Percentiles rank a stretch among this genome's conserved stretches.
These are phyloP conservation scores for Tuber microsphaerosporum DNA, from an alignment of 495 filamentous ascomycete genomes.

Conservation along the genomic window DNA sequence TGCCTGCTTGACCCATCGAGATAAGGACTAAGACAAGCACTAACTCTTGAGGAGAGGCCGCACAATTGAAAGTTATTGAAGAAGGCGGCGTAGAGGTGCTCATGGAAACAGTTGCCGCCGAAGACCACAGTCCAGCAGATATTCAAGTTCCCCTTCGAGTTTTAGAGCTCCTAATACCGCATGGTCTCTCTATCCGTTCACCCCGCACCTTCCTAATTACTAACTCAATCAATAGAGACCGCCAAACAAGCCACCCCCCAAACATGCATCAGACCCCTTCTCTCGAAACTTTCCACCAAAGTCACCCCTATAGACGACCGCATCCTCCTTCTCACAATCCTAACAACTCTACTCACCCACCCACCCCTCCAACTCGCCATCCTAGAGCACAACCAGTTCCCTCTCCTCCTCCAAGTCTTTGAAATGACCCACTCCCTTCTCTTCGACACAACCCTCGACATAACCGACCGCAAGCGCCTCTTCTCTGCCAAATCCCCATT, in stretches of 20 bases:
- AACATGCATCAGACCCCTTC: constrained; percentile 17
- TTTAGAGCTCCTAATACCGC: constrained; percentile 33
- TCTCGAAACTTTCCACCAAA: constrained; percentile 17
- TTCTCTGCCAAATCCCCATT: constrained; percentile 43
- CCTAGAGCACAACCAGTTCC: constrained; percentile 34
- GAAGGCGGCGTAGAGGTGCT: constrained; percentile 45
- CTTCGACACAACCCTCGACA: constrained; percentile 30
- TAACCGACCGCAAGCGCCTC: constrained; percentile 41
- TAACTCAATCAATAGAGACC: constrained; percentile 19
- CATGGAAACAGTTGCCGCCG: constrained; percentile 47
- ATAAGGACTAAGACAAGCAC: neutral
- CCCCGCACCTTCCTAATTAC: neutral
- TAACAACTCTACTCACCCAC: constrained; percentile 33
- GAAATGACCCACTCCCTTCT: constrained; percentile 33
- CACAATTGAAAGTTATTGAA: constrained; percentile 50
- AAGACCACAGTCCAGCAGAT: constrained; percentile 43
- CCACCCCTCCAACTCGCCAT: constrained; percentile 32
- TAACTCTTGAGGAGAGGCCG: constrained; percentile 46
- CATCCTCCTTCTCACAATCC: constrained; percentile 38
- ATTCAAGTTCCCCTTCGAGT: constrained; percentile 34
- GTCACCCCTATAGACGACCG: constrained; percentile 30
- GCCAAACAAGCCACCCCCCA: constrained; percentile 30
- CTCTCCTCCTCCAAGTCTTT: constrained; percentile 25
- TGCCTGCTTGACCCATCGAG: neutral
- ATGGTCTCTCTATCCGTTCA: constrained; percentile 15